Percentiles rank a stretch among this genome's conserved stretches.
Evolutionary conservation across 1,284 basidiomycete genomes (phyloP).

Genomic region (Volvariella volvacea): DNA sequence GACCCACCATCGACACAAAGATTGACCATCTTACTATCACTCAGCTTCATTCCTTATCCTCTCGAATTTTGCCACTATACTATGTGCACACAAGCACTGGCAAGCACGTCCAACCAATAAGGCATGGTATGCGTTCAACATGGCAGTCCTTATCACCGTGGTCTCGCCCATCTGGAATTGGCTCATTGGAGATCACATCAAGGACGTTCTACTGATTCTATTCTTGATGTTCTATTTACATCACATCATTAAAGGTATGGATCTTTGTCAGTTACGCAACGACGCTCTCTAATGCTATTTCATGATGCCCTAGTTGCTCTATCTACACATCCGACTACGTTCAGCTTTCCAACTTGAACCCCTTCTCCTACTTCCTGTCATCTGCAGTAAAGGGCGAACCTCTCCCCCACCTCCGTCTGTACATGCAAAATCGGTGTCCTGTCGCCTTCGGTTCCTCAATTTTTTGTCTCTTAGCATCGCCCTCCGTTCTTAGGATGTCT

Average conservation of each 20-base stretch:
- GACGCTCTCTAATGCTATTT: constrained; percentile 3
- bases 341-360: constrained; percentile 20
- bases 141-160: constrained; percentile 63
- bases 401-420: too few relatives aligned
- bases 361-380: constrained; percentile 12
- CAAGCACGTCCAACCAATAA: constrained; percentile 20
- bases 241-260: constrained; percentile 70
- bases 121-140: constrained; percentile 61
- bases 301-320: constrained; percentile 70
- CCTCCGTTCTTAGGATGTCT: constrained; percentile 63
- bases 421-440: constrained; percentile 40
- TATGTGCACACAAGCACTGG: too few relatives aligned
- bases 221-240: constrained; percentile 72
- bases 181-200: constrained; percentile 73
- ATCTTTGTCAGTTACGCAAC: not conserved
- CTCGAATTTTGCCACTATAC: too few relatives aligned
- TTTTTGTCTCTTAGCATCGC: constrained; percentile 53
- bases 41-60: too few relatives aligned
- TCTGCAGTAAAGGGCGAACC: constrained; percentile 27
- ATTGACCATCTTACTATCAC: too few relatives aligned
- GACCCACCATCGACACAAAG: not conserved
- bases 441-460: constrained; percentile 56
- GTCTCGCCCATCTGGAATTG: constrained; percentile 69
- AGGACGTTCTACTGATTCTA: constrained; percentile 58
- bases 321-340: constrained; percentile 53